These are phyloP conservation scores for Pythium aristosporum DNA, from an alignment of 352 stramenopile species.

Conservation along the genomic window DNA sequence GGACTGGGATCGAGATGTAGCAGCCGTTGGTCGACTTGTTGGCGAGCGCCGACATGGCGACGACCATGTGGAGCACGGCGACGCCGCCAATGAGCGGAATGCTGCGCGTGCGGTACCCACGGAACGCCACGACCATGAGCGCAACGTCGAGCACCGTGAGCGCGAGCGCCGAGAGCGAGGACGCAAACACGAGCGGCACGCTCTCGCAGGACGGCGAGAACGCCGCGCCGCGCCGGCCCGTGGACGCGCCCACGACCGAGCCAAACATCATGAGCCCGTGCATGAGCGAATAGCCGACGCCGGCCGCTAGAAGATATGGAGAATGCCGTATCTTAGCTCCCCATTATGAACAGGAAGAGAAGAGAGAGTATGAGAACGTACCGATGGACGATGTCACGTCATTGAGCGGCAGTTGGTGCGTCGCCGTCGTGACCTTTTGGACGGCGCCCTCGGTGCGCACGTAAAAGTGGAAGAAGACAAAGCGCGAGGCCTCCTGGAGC, in stretches of 20 bases:
- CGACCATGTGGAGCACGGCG: conserved; percentile 68
- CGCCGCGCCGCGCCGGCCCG: conserved; percentile 60
- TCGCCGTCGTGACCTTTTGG: conserved; percentile 69
- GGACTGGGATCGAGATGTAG: conserved; percentile 69
- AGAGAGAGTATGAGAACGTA: conserved; percentile 17
- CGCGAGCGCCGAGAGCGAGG: conserved; percentile 66
- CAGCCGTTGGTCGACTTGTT: conserved; percentile 82
- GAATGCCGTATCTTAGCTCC: background rate
- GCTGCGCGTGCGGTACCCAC: conserved; percentile 72
- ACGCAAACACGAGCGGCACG: conserved; percentile 71
- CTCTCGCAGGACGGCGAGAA: conserved; percentile 72
- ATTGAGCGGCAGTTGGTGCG: conserved; percentile 82
- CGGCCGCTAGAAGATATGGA: conserved; percentile 42
- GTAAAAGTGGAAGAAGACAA: conserved; percentile 78
- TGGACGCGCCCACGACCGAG: conserved; percentile 69
- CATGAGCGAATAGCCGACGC: conserved; percentile 83
- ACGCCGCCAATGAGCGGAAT: conserved; percentile 45
- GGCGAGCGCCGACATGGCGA: conserved; percentile 71
- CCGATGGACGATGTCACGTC: conserved; percentile 79
- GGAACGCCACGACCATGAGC: conserved; percentile 83
- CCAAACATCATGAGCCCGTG: conserved; percentile 85
- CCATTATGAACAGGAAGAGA: too few relatives aligned
- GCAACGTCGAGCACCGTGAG: conserved; percentile 76
- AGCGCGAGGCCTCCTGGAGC: conserved; percentile 67
- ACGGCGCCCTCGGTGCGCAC: conserved; percentile 70